A percentile compares a stretch with the other conserved stretches of the same genome.
These are phyloP conservation scores for Chrysoporthe deuterocubensis DNA, from an alignment of 2,329 filamentous ascomycete species.

Conservation along the genomic window DNA sequence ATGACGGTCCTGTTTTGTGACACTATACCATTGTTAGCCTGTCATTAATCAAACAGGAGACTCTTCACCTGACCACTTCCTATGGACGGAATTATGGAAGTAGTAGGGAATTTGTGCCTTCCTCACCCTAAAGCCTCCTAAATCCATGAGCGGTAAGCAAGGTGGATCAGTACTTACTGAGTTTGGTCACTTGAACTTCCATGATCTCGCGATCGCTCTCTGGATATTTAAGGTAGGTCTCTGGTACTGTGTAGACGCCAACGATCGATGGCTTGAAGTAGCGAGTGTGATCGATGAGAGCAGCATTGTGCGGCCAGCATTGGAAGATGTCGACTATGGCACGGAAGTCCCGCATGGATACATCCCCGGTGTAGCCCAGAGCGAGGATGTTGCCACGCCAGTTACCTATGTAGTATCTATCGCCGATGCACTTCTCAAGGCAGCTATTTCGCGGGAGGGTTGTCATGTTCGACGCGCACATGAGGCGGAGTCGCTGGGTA, in stretches of 20 bases:
- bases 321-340: slow-evolving; percentile 23
- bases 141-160: too few species aligned
- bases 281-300: slow-evolving; percentile 10
- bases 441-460: not conserved
- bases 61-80: not conserved
- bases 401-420: not conserved
- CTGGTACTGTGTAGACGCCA: slow-evolving; percentile 64
- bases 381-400: slow-evolving; percentile 15
- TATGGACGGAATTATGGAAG: too few species aligned
- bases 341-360: slow-evolving; percentile 26
- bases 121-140: too few species aligned
- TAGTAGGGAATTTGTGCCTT: too few species aligned
- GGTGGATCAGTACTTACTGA: too few species aligned
- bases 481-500: not conserved
- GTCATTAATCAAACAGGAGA: not conserved
- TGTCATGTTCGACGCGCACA: not conserved
- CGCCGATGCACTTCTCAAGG: slow-evolving; percentile 12
- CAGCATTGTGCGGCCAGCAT: slow-evolving; percentile 7
- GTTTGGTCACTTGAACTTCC: not conserved
- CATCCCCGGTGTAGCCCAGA: slow-evolving; percentile 10
- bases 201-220: not conserved
- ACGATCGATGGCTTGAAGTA: slow-evolving; percentile 57
- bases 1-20: not conserved
- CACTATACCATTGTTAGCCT: not conserved
- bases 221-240: not conserved